Conservation (phyloP, 1,139 yeast genomes). For the Candida dubliniensis region DNA sequence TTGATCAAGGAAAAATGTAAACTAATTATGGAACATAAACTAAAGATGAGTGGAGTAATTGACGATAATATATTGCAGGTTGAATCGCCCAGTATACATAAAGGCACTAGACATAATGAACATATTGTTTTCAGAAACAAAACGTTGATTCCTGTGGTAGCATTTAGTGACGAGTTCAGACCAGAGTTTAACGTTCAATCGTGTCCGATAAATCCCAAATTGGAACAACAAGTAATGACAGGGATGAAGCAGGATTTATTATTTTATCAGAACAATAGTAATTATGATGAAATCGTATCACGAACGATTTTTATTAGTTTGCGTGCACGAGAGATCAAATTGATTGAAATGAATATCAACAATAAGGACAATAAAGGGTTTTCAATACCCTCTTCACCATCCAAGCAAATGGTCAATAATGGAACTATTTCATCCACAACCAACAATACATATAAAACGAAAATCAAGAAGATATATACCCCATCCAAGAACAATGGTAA, state of each 20-base stretch:
- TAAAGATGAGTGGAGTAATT: neutral
- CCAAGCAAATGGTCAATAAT: neutral
- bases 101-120: neutral
- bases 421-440: slow-evolving; percentile 1
- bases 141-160: slow-evolving; percentile 42
- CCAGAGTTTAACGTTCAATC: slow-evolving; percentile 53
- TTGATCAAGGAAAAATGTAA: slow-evolving; percentile 29
- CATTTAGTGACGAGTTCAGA: slow-evolving; percentile 52
- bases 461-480: slow-evolving; percentile 36
- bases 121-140: slow-evolving; percentile 19
- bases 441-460: slow-evolving; percentile 33
- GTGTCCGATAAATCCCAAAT: slow-evolving; percentile 49
- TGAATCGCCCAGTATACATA: neutral
- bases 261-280: slow-evolving; percentile 41
- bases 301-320: slow-evolving; percentile 48
- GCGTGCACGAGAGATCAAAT: slow-evolving; percentile 58
- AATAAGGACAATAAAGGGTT: slow-evolving; percentile 6
- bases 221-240: slow-evolving; percentile 50
- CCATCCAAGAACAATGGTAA: slow-evolving; percentile 38
- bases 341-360: slow-evolving; percentile 41
- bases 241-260: slow-evolving; percentile 59
- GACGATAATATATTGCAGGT: slow-evolving; percentile 7
- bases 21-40: slow-evolving; percentile 26
- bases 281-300: slow-evolving; percentile 31
- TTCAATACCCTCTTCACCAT: slow-evolving; percentile 2